phyloP scores from a whole-genome alignment of 805 yeast species.

The Tetrapisispora arboricola region DNA sequence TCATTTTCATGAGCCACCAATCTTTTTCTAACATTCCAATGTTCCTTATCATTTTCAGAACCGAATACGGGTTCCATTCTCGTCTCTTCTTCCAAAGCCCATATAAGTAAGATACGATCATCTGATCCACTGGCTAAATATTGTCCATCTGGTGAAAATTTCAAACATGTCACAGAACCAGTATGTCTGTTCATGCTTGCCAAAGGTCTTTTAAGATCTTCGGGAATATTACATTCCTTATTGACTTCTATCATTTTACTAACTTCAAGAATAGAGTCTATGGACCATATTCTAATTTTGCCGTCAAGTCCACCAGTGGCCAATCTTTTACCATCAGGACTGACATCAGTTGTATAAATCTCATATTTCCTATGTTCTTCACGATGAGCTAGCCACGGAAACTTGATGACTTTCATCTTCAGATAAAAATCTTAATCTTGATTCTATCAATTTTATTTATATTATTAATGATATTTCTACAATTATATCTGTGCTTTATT shows the following conservation, averaged over 20 bases:
- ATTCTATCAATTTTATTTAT: no score
- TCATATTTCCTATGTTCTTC: slow-evolving; percentile 78
- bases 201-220: slow-evolving; percentile 40
- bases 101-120: slow-evolving; percentile 79
- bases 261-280: slow-evolving; percentile 40
- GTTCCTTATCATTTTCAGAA: slow-evolving; percentile 67
- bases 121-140: slow-evolving; percentile 93
- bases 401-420: slow-evolving; percentile 54
- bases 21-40: slow-evolving; percentile 89
- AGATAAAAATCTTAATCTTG: no score
- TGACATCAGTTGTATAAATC: slow-evolving; percentile 72
- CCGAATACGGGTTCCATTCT: slow-evolving; percentile 48
- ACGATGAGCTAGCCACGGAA: slow-evolving; percentile 62
- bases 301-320: slow-evolving; percentile 96
- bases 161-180: slow-evolving; percentile 91
- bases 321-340: slow-evolving; percentile 70
- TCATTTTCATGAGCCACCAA: slow-evolving; percentile 96
- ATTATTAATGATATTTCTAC: no score
- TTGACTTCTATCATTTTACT: slow-evolving; percentile 8
- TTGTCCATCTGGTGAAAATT: slow-evolving; percentile 86
- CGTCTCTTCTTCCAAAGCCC: slow-evolving; percentile 78
- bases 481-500: no score
- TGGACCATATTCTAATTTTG: slow-evolving; percentile 82
- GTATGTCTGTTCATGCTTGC: slow-evolving; percentile 92
- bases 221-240: slow-evolving; percentile 5